A percentile compares a stretch with the other conserved stretches of the same genome.
phyloP scores from a whole-genome alignment of 305 asterid species.

The Nicotiana rustica region DNA sequence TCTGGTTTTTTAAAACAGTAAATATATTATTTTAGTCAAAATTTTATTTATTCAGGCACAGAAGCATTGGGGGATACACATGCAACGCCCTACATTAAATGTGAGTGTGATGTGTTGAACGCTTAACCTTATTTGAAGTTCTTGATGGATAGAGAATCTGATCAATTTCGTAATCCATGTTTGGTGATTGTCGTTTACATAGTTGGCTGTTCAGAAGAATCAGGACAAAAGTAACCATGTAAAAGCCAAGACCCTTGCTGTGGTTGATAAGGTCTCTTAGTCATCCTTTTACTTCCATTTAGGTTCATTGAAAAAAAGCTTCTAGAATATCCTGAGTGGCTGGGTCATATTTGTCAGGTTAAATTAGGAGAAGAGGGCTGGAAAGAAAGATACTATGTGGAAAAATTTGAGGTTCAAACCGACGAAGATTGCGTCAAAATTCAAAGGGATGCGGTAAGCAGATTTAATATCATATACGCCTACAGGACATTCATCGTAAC shows the following conservation, averaged over 20 bases:
- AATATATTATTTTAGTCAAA: no score
- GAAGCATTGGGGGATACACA: constrained; percentile 36
- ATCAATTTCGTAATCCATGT: constrained; percentile 36
- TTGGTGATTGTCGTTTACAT: constrained; percentile 39
- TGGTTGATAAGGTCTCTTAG: constrained; percentile 54
- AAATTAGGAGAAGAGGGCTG: constrained; percentile 66
- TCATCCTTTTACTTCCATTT: constrained; percentile 27
- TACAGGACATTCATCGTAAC: no score
- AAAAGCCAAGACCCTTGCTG: constrained; percentile 36
- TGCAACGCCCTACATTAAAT: constrained; percentile 34
- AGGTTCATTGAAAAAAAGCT: constrained; percentile 23
- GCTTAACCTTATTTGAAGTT: constrained; percentile 32
- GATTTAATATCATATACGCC: no score
- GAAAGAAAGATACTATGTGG: constrained; percentile 64
- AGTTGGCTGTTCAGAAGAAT: constrained; percentile 39
- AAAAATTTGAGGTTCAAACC: constrained; percentile 54
- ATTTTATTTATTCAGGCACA: constrained; percentile 42
- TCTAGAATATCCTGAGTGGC: constrained; percentile 24
- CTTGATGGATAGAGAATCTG: constrained; percentile 22
- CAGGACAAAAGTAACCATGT: constrained; percentile 23
- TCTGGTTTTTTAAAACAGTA: not conserved
- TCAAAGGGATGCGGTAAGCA: constrained; percentile 56
- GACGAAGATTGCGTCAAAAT: constrained; percentile 50
- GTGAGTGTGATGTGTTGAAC: constrained; percentile 38
- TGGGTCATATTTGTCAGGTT: constrained; percentile 49